phyloP scores from a whole-genome alignment of 306 rosid genomes.

The Vigna unguiculata region DNA sequence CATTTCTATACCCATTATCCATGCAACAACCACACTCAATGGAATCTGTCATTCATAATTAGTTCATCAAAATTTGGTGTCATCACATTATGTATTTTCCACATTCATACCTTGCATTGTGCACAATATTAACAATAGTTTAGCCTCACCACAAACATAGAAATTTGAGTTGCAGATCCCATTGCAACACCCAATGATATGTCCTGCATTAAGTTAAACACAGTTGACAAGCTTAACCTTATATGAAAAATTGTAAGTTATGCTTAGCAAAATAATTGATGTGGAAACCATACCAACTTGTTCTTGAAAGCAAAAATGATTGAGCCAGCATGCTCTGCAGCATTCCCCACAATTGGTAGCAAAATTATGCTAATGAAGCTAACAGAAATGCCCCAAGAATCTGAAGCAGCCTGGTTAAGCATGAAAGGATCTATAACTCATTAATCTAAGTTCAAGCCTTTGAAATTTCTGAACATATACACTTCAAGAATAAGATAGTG shows the following conservation, averaged over 20 bases:
- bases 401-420: constrained; percentile 77
- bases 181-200: constrained; percentile 88
- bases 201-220: constrained; percentile 59
- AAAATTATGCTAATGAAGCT: constrained; percentile 89
- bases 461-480: neutral
- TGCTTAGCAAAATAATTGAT: neutral
- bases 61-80: constrained; percentile 17
- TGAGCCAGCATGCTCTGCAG: constrained; percentile 98
- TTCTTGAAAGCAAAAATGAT: constrained; percentile 91
- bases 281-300: constrained; percentile 67
- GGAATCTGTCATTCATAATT: constrained; percentile 67
- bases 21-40: constrained; percentile 78
- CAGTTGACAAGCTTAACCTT: neutral
- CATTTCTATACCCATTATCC: constrained; percentile 87
- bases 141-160: constrained; percentile 86
- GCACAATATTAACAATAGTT: neutral
- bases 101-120: neutral
- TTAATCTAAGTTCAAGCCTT: neutral
- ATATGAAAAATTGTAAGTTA: neutral
- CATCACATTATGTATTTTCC: neutral
- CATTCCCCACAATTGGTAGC: constrained; percentile 96
- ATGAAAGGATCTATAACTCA: neutral
- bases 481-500: neutral
- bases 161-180: constrained; percentile 96
- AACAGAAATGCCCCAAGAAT: constrained; percentile 93